Base-by-base conservation (phyloP, 106 monocot genomes). In the Hemerocallis citrina region DNA sequence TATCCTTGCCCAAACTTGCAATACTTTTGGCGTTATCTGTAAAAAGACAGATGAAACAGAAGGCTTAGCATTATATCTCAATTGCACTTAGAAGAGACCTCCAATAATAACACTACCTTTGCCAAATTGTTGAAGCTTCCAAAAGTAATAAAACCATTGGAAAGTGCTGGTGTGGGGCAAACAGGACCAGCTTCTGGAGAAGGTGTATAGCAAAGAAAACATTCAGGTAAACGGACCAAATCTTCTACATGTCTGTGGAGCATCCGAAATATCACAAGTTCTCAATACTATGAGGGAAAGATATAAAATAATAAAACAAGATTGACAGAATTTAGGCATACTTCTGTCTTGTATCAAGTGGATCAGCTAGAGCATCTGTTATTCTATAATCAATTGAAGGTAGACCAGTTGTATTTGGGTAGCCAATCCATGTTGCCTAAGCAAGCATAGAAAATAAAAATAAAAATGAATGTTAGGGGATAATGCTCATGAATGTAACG, bases 111-210 rank as follows among this genome's bases (percentile, higher is more conserved):
- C 30, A 42, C 39, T 71, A 96, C 96, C 92, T 98, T 98, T 35
- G 98, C 98, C 72, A 98, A 74, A 85, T 98, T 98, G 55, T 98
- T 98, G 70, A 98, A 98, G 52, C 92, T 98, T 27, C 98, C 98
- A 74, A 98, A 98, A 23, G 98, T 98, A 41, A 98, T 55, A 55
- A 98, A 98, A 65, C 92, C 92, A 85, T 92, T 98, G 19, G 77
- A 74, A 58, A 84, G 64, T 24, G 88, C 92, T 27, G 98, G 98
- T 7, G 98, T 75, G 22, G 75, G 75, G 1, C 65, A 73, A 67
- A 98, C 73, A 45, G 81, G 82, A 5, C 98, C 98, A 47, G 98
- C 98, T 82, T 98, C 98, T 51, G 87, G 85, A 24, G 98, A 98
- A 70, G 98, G 98, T 8, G 82, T 92, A 57, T 98, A 98, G 65